Percentiles rank a stretch among this genome's conserved stretches.
Evolutionary conservation across 768 basidiomycete genomes (phyloP).

Genomic region (Jaapia argillacea): DNA sequence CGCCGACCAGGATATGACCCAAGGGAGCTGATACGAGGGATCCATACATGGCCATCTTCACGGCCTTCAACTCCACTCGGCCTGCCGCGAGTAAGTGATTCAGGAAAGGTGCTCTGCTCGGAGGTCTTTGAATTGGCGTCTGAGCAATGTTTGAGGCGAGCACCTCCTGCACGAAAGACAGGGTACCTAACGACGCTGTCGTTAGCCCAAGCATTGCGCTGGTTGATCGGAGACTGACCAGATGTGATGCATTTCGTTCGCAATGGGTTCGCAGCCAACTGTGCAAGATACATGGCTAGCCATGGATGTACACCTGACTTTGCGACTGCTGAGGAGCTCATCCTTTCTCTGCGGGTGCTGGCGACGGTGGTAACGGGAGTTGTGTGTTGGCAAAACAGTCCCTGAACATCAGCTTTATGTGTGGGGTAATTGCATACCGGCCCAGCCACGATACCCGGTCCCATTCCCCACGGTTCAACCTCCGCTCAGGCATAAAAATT

Average conservation of each 20-base stretch:
- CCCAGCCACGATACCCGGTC: too few relatives aligned
- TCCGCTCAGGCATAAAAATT: too few relatives aligned
- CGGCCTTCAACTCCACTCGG: slow-evolving; percentile 58
- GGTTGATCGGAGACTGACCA: slow-evolving; percentile 26
- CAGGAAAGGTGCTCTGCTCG: slow-evolving; percentile 45
- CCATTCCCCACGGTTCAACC: too few relatives aligned
- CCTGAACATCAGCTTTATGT: too few relatives aligned
- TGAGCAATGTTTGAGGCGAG: slow-evolving; percentile 66
- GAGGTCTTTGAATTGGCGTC: slow-evolving; percentile 36
- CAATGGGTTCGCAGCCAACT: slow-evolving; percentile 60
- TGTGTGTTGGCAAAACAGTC: too few relatives aligned
- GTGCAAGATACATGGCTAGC: slow-evolving; percentile 58
- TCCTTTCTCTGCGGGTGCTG: too few relatives aligned
- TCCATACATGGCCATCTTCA: slow-evolving; percentile 82
- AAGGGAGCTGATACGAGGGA: slow-evolving; percentile 78
- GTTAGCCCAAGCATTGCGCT: slow-evolving; percentile 3
- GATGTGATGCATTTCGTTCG: slow-evolving; percentile 76
- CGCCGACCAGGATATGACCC: slow-evolving; percentile 61
- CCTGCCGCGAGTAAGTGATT: slow-evolving; percentile 40
- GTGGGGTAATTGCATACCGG: too few relatives aligned
- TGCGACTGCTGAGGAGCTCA: too few relatives aligned
- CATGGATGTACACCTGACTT: too few relatives aligned
- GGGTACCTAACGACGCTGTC: slow-evolving; percentile 30
- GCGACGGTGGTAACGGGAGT: too few relatives aligned
- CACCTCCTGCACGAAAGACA: slow-evolving; percentile 61